Evolutionary conservation across 768 basidiomycete genomes (phyloP).

Genomic region (Hericium erinaceus): DNA sequence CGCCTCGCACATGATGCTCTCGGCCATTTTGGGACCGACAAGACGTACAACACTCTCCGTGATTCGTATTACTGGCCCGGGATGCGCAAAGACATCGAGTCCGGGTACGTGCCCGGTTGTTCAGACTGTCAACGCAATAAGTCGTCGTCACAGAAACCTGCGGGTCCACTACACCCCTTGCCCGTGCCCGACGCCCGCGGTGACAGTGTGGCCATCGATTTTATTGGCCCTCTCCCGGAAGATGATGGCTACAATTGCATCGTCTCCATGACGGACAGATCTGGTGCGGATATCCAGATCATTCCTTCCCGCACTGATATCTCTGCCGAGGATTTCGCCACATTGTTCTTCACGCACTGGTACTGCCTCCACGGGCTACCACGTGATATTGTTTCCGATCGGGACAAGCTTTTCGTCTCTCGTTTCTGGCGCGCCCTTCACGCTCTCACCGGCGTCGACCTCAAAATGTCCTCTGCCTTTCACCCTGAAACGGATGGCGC

Average conservation of each 20-base stretch:
- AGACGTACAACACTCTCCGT: not conserved
- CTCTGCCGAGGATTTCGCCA: constrained; percentile 12
- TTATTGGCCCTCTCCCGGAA: constrained; percentile 22
- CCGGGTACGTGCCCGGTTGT: constrained; percentile 21
- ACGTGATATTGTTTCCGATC: constrained; percentile 8
- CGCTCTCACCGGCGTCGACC: constrained; percentile 18
- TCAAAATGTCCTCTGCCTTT: constrained; percentile 24
- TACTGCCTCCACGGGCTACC: constrained; percentile 24
- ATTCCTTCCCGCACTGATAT: constrained; percentile 7
- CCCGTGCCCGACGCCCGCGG: constrained; percentile 15
- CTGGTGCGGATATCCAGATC: constrained; percentile 9
- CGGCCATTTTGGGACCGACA: not conserved
- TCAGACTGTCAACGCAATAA: constrained; percentile 25
- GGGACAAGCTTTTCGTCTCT: constrained; percentile 20
- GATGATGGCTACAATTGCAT: constrained; percentile 19
- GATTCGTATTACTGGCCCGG: not conserved
- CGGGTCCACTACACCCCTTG: constrained; percentile 18
- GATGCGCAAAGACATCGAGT: constrained; percentile 12
- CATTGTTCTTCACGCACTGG: constrained; percentile 20
- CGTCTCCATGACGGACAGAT: constrained; percentile 18
- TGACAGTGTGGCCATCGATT: constrained; percentile 20
- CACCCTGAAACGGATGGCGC: constrained; percentile 31
- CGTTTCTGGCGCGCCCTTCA: constrained; percentile 26
- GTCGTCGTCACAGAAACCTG: constrained; percentile 11
- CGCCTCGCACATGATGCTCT: not conserved